Evolutionary conservation across 371 early-diverging fungal genomes (phyloP).

Genomic region (Umbelopsis sp.): DNA sequence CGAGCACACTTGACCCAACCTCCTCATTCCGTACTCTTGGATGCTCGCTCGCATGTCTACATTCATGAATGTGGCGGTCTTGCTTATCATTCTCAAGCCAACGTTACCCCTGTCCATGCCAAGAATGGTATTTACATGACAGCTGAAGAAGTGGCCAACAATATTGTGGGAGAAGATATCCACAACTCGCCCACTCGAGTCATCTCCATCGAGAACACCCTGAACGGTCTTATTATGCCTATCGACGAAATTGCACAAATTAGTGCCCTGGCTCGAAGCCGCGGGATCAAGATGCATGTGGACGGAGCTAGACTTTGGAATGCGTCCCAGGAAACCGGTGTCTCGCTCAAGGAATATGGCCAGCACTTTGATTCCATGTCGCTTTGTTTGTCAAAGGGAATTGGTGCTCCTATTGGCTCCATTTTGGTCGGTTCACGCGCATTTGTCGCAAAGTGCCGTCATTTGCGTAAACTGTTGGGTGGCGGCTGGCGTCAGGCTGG

Average conservation of each 20-base stretch:
- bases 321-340: constrained; percentile 73
- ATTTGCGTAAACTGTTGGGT: constrained; percentile 86
- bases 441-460: constrained; percentile 73
- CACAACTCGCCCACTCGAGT: constrained; percentile 47
- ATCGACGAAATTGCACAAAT: constrained; percentile 72
- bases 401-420: constrained; percentile 90
- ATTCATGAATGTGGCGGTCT: constrained; percentile 83
- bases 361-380: constrained; percentile 78
- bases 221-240: constrained; percentile 82
- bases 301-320: constrained; percentile 94
- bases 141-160: constrained; percentile 54
- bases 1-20: constrained; percentile 75
- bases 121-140: constrained; percentile 65
- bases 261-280: constrained; percentile 46
- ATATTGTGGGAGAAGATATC: constrained; percentile 29
- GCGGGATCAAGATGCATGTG: constrained; percentile 70
- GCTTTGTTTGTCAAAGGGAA: constrained; percentile 86
- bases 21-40: constrained; percentile 81
- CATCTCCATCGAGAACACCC: constrained; percentile 88
- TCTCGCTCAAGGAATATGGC: constrained; percentile 70
- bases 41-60: constrained; percentile 79
- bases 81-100: constrained; percentile 78
- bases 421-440: constrained; percentile 65
- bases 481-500: constrained; percentile 94
- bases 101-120: constrained; percentile 67